Evolutionary conservation across 495 filamentous ascomycete species (phyloP).

Genomic region (Cercophora sp.): DNA sequence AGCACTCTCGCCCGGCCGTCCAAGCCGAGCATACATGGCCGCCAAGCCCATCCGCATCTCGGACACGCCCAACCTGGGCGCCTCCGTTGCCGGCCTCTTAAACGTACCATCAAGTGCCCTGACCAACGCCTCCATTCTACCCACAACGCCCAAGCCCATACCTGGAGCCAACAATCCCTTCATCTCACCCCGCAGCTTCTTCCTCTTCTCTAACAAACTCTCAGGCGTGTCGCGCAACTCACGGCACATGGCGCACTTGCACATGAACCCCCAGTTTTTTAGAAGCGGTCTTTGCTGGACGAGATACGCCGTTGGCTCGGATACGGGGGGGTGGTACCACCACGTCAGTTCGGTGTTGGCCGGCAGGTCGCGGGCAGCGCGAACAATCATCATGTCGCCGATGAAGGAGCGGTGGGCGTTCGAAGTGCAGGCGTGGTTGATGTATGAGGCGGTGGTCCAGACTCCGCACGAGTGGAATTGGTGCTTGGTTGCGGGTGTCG

Average conservation of each 20-base stretch:
- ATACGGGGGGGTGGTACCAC: constrained; percentile 19
- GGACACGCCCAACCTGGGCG: constrained; percentile 30
- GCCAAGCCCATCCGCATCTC: constrained; percentile 29
- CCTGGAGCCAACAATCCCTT: not conserved
- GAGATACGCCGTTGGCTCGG: not conserved
- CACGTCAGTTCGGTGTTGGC: constrained; percentile 25
- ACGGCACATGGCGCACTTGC: constrained; percentile 5
- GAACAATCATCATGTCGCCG: constrained; percentile 57
- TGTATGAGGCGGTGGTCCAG: constrained; percentile 40
- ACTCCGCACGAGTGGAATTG: constrained; percentile 6
- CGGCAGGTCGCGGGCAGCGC: constrained; percentile 46
- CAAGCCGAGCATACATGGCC: constrained; percentile 5
- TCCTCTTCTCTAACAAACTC: not conserved
- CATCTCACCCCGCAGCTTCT: not conserved
- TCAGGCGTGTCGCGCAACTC: not conserved
- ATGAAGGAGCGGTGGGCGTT: constrained; percentile 50
- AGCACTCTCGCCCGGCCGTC: constrained; percentile 18
- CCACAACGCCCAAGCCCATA: not conserved
- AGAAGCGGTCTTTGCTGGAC: constrained; percentile 19
- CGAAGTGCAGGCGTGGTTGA: constrained; percentile 53
- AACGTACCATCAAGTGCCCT: constrained; percentile 31
- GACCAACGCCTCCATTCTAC: constrained; percentile 20
- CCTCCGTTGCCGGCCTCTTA: constrained; percentile 19
- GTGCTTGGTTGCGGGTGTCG: no score
- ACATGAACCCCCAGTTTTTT: constrained; percentile 40